Percentiles rank a stretch among this genome's conserved stretches.
Evolutionary conservation across 1,284 basidiomycete genomes (phyloP).

Genomic region (Pseudozyma hubeiensis): DNA sequence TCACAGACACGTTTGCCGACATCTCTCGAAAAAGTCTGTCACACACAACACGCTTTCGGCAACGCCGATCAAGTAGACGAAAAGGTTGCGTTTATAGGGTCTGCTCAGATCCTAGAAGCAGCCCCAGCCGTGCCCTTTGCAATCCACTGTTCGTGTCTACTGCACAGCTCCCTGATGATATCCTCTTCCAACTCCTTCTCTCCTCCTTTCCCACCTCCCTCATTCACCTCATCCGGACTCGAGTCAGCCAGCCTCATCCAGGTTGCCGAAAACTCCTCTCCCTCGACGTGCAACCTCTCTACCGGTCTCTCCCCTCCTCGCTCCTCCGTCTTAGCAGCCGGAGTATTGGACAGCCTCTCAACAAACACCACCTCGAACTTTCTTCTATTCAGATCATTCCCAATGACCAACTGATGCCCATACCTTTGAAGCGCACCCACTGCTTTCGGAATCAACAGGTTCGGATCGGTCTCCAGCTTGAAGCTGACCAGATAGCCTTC

Average conservation of each 20-base stretch:
- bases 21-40: too few relatives aligned
- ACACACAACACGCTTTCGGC: too few relatives aligned
- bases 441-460: conserved; percentile 89
- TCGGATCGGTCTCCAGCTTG: conserved; percentile 94
- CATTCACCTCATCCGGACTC: neutral
- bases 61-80: neutral
- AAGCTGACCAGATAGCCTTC: conserved; percentile 94
- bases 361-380: conserved; percentile 95
- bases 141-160: conserved; percentile 80
- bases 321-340: neutral
- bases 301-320: neutral
- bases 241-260: conserved; percentile 77
- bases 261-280: conserved; percentile 73
- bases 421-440: conserved; percentile 87
- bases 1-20: too few relatives aligned
- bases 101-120: conserved; percentile 13
- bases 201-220: conserved; percentile 61
- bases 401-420: conserved; percentile 96
- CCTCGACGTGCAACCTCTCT: conserved; percentile 13
- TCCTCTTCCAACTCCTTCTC: conserved; percentile 85
- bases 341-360: conserved; percentile 55
- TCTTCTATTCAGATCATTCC: conserved; percentile 87
- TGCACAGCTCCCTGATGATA: conserved; percentile 81
- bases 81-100: neutral
- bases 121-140: conserved; percentile 7